Evolutionary conservation across 1,284 basidiomycete genomes (phyloP), one percentile per base, ranked within the genome.

Genomic region (Filobasidium uniguttulatum): DNA sequence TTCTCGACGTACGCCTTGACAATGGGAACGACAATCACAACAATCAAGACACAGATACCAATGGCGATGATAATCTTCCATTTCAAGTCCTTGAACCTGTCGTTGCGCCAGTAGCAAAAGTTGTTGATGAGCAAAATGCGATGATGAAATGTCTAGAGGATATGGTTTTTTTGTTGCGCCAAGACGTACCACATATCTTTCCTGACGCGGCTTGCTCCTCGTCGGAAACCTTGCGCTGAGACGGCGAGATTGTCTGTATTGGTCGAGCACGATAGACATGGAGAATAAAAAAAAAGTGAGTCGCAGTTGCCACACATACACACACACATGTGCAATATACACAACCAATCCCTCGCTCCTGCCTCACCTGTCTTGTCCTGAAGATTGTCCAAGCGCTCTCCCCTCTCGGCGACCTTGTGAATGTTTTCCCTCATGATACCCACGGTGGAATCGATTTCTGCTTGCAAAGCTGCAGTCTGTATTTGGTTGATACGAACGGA

Each of bases 61-160:
- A 85, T 75, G 47, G 80, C 86, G 62, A 94, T 91, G 66, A 63
- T 59, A 57, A 69, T 61, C 52, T 64, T 57, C 68, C 68, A 66
- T 80, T 90, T 90, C 85, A 91, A 93, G 70, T 94, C 89, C 70
- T 93, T 91, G 89, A 87, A 91, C 85, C 85, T 88, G 49, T n/a
- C n/a, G n/a, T n/a, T n/a, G n/a, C n/a, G n/a, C n/a, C n/a, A n/a
- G n/a, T n/a, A n/a, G n/a, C 38, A n/a, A 45, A 41, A 35, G 45
- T 15, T 22, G 10, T 5, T 6, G 12, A 34, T 53, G 47, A 50
- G 43, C 48, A 34, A 29, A 20, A 33, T 25, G 45, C 38, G 43
- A 35, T 8, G 38, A 12, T 40, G 28, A 23, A 45, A 44, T 31
- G 48, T 30, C 38, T 25, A 56, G 25, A 54, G 29, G 49, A 48